These are phyloP conservation scores for Jatropha podagrica DNA, from an alignment of 441 rosid genomes.

Conservation along the genomic window DNA sequence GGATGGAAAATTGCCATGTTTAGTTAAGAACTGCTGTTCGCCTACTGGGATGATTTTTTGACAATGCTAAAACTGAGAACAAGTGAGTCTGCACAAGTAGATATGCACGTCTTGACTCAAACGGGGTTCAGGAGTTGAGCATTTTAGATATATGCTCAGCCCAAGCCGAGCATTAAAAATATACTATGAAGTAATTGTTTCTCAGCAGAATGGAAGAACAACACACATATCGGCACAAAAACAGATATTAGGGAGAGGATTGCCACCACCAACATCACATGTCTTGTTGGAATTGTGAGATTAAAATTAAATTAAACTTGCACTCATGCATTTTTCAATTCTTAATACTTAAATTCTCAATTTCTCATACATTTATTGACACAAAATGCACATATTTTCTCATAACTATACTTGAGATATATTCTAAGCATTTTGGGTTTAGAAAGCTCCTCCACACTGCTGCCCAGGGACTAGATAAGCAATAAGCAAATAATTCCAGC, in stretches of 20 bases:
- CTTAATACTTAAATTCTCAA: not conserved
- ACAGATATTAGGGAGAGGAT: too few relatives aligned
- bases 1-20: not conserved
- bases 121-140: too few relatives aligned
- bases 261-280: too few relatives aligned
- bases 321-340: too few relatives aligned
- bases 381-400: not conserved
- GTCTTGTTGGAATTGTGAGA: too few relatives aligned
- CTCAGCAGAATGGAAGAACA: not conserved
- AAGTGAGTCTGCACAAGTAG: not conserved
- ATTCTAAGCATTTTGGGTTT: not conserved
- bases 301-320: too few relatives aligned
- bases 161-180: not conserved
- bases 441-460: not conserved
- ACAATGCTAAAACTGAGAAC: not conserved
- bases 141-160: not conserved
- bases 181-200: not conserved
- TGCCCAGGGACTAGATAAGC: not conserved
- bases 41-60: not conserved
- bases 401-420: not conserved
- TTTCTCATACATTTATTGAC: not conserved
- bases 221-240: too few relatives aligned
- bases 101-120: not conserved
- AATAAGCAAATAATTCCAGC: not conserved
- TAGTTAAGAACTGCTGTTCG: not conserved